Evolutionary conservation across 2,329 filamentous ascomycete species (phyloP).

Genomic region (Trichoderma oligosporum): DNA sequence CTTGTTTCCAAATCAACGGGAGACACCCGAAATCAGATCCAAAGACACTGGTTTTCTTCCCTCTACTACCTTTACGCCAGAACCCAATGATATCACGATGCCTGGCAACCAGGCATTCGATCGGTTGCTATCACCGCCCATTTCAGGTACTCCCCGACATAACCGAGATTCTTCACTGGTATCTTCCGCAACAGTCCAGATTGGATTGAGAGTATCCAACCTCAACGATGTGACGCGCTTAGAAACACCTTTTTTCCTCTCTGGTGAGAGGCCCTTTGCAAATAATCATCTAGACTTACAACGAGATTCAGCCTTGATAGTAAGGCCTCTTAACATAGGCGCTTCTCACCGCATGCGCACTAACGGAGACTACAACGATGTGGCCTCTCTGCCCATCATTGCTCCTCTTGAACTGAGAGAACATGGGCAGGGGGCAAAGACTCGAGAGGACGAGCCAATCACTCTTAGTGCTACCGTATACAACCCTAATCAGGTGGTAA

Average conservation of each 20-base stretch:
- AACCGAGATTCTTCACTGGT: conserved; percentile 58
- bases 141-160: conserved; percentile 36
- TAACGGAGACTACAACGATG: neutral
- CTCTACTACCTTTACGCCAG: conserved; percentile 21
- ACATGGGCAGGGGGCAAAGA: conserved; percentile 21
- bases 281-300: conserved; percentile 7
- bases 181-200: conserved; percentile 67
- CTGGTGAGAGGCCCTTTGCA: neutral
- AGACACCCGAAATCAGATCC: conserved; percentile 25
- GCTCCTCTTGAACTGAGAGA: conserved; percentile 18
- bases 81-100: neutral
- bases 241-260: conserved; percentile 22
- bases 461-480: conserved; percentile 54
- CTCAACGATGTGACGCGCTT: conserved; percentile 46
- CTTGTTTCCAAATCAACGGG: conserved; percentile 23
- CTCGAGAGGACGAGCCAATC: conserved; percentile 28
- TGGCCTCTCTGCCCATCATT: conserved; percentile 37
- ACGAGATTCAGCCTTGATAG: neutral
- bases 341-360: neutral
- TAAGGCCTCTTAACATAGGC: neutral
- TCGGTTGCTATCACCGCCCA: conserved; percentile 38
- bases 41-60: conserved; percentile 37
- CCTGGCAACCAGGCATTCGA: neutral
- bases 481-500: conserved; percentile 31
- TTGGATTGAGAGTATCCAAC: conserved; percentile 64